Conservation (phyloP, 1,139 yeast genomes). For the Yamadazyma epiphylla region DNA sequence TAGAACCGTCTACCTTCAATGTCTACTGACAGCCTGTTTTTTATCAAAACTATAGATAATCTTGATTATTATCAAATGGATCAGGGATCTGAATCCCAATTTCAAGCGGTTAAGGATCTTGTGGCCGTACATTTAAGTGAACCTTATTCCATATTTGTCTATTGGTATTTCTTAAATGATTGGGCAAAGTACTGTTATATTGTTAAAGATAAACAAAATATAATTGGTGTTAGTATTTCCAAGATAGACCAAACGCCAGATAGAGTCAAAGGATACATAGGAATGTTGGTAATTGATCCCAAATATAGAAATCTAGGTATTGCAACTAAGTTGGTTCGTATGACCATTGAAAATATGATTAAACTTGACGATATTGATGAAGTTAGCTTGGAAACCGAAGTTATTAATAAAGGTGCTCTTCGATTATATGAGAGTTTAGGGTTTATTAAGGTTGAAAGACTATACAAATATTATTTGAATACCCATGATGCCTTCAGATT, state of each 20-base stretch:
- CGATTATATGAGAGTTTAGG: slow-evolving; percentile 82
- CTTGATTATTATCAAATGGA: slow-evolving; percentile 21
- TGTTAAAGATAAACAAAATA: slow-evolving; percentile 20
- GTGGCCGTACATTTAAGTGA: slow-evolving; percentile 39
- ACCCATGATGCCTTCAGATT: slow-evolving; percentile 90
- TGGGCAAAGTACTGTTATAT: slow-evolving; percentile 48
- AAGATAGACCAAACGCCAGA: slow-evolving; percentile 78
- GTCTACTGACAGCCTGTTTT: slow-evolving; percentile 2
- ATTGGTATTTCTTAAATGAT: slow-evolving; percentile 44
- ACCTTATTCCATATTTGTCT: slow-evolving; percentile 46
- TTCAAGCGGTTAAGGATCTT: slow-evolving; percentile 26
- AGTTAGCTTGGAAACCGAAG: slow-evolving; percentile 88
- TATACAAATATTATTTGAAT: slow-evolving; percentile 82
- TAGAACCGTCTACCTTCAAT: too few species aligned
- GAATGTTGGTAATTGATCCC: slow-evolving; percentile 87
- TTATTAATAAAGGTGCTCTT: slow-evolving; percentile 73
- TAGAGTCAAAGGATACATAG: slow-evolving; percentile 83
- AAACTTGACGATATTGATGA: slow-evolving; percentile 66
- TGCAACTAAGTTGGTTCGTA: slow-evolving; percentile 65
- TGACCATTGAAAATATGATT: slow-evolving; percentile 66
- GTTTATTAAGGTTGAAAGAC: slow-evolving; percentile 73
- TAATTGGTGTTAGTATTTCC: slow-evolving; percentile 82
- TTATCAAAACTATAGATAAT: slow-evolving; percentile 10
- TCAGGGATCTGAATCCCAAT: slow-evolving; percentile 21
- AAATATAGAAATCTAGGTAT: slow-evolving; percentile 73